These are phyloP conservation scores for Alternaria arborescens DNA, from an alignment of 2,329 filamentous ascomycete genomes.

Conservation along the genomic window DNA sequence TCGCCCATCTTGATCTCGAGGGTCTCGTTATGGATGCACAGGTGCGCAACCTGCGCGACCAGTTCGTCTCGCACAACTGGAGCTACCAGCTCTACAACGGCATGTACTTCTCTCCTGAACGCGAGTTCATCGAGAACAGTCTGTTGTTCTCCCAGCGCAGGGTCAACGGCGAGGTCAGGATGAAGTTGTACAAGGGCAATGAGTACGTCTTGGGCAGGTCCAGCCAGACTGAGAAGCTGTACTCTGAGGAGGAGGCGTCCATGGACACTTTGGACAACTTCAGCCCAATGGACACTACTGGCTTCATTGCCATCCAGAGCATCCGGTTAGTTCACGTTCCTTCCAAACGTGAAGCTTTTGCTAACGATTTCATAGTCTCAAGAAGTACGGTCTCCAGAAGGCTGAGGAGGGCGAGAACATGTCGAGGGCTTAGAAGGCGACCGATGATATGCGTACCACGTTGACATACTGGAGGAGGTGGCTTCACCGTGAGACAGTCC, in stretches of 20 bases:
- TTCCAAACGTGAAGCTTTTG: fast-evolving
- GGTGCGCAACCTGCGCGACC: slow-evolving; percentile 73
- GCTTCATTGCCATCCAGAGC: slow-evolving; percentile 75
- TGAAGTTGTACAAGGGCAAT: slow-evolving; percentile 73
- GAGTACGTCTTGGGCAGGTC: slow-evolving; percentile 67
- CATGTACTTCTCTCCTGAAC: slow-evolving; percentile 74
- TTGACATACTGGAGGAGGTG: not conserved
- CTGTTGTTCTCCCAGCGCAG: slow-evolving; percentile 51
- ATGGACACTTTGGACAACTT: slow-evolving; percentile 79
- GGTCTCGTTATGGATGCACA: slow-evolving; percentile 74
- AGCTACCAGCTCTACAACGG: slow-evolving; percentile 65
- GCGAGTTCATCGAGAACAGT: slow-evolving; percentile 74
- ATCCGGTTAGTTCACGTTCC: slow-evolving; percentile 51
- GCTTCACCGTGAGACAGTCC: not conserved
- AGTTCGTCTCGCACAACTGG: slow-evolving; percentile 68
- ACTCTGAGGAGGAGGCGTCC: slow-evolving; percentile 69
- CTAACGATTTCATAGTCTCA: slow-evolving; percentile 35
- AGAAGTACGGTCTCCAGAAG: slow-evolving; percentile 54
- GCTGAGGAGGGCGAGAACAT: slow-evolving; percentile 46
- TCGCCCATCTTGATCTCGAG: slow-evolving; percentile 69
- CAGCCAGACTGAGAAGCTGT: slow-evolving; percentile 73
- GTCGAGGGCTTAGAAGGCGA: slow-evolving; percentile 29
- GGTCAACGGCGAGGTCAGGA: slow-evolving; percentile 62
- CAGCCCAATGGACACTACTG: slow-evolving; percentile 70
- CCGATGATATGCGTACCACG: not conserved